Evolutionary conservation across 2,329 filamentous ascomycete genomes (phyloP), one percentile per base, ranked within the genome.

Genomic region (Chrysoporthe deuterocubensis): DNA sequence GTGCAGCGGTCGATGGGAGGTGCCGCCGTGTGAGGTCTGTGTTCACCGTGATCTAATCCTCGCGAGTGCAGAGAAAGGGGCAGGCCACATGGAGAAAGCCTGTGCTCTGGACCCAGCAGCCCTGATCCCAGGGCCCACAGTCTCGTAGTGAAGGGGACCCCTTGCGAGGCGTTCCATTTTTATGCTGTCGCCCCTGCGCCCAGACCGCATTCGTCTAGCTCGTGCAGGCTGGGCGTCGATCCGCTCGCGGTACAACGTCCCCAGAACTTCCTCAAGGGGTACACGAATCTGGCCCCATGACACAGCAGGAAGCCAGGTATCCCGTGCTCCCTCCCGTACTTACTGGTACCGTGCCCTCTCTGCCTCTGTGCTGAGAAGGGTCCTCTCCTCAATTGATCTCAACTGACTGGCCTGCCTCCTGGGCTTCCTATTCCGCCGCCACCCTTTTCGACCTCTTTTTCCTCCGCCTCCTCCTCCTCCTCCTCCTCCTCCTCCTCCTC

Each of bases 131-230:
- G 52, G 37, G 18, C 8, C 34, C 34, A 32, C 50, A 9, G 48
- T 9, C 40, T 18, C 44, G 46, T 64, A 60, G 64, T 54, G 60
- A 52, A 52, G 50, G 60, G 54, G 48, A 48, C 44, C 62, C 32
- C 60, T 50, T 59, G 67, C 62, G 26, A 56, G 56, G 34, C 60
- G 61, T 69, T 69, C 67, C 67, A 67, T 56, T 69, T 69, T 67
- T 67, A 69, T 61, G 54, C 67, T 69, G 67, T 63, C 64, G 65
- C 67, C 67, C 67, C 67, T 67, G 64, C 43, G 56, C 56, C 43
- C 44, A 65, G 26, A 42, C 63, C 44, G 43, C 37, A 32, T 59
- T 21, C 6, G 46, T 32, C 50, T 56, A 54, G 46, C 16, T 40
- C 34, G 44, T 34, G 52, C 40, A 58, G 52, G 37, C 52, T 43